A percentile compares a stretch with the other conserved stretches of the same genome.
These are phyloP conservation scores for Carex littledalei DNA, from an alignment of 176 grass and related monocot genomes.

Conservation along the genomic window DNA sequence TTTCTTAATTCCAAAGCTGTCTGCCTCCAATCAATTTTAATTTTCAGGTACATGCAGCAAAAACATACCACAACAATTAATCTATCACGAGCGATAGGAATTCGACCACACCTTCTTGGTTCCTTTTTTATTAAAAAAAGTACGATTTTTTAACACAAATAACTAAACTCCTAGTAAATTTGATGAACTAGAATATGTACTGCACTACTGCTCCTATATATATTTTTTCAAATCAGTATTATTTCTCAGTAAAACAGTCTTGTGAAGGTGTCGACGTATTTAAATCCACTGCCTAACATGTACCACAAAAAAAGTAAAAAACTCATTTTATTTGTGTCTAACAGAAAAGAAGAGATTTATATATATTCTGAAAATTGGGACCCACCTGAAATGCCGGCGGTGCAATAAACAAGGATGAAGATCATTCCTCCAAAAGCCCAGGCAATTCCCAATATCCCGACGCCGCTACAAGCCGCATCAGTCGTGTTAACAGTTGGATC, in stretches of 20 bases:
- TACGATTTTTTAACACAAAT: neutral
- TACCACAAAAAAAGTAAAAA: too few species aligned
- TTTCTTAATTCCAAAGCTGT: too few species aligned
- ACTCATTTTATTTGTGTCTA: too few species aligned
- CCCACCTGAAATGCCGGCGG: constrained; percentile 75
- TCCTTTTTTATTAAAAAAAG: neutral
- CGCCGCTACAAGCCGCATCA: constrained; percentile 57
- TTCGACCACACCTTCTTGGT: neutral
- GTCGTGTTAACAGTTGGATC: neutral
- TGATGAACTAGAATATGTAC: neutral
- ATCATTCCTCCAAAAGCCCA: constrained; percentile 99
- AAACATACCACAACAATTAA: too few species aligned
- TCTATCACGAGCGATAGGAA: too few species aligned
- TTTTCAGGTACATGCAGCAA: too few species aligned
- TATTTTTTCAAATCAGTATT: neutral
- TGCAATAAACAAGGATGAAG: constrained; percentile 99
- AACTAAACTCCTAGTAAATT: neutral
- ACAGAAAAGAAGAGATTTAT: neutral
- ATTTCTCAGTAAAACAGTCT: neutral
- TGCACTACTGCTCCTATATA: neutral
- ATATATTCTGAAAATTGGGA: neutral
- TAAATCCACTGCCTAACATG: too few species aligned
- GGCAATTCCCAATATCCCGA: constrained; percentile 84
- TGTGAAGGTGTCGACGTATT: too few species aligned
- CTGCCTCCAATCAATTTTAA: too few species aligned